Base-by-base conservation (phyloP, 768 basidiomycete species). In the Russula olivacea region DNA sequence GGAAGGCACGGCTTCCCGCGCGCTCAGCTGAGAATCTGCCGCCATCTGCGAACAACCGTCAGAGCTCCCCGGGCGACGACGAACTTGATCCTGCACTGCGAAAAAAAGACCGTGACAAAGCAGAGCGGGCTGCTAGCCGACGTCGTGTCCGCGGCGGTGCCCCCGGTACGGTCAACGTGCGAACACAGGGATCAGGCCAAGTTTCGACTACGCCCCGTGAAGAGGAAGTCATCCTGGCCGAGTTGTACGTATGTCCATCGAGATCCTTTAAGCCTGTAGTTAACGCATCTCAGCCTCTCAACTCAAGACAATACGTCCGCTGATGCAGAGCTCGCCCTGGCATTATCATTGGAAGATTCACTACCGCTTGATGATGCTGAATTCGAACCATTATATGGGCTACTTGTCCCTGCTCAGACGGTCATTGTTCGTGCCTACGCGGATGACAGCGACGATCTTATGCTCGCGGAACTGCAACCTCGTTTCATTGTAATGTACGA, bases 401-500 rank as follows among this genome's bases (percentile, higher is more conserved):
- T 99, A 15, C 73, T 98, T 36, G 71, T 80, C 3, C 85, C 90
- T 0, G 86, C 89, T 68, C 83, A 97, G 68, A 87, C 89, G 0
- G 85, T 98, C 23, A 73, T 98, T 47, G 82, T 99, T 34, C 83
- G 95, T 3, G 82, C 91, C 1, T 99, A 93, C 70, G 86, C 89
- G 0, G 94, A 94, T 51, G 97, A 98, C 71, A 84, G 89, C 2
- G 97, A 99, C 68, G 97, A 99, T 72, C 81, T 86, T 45, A 76
- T 98, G 55, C 77, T 99, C 36, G 81, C 84, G 47, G 96, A 99
- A 72, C 78, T 98, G 9, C 80, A 88, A 63, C 97, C 97, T 2
- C 84, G 87, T 65, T 98, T 94, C 71, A 87, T 99, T 57, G 85
- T 98, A 52, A 92, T 98, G 89, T 93, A 89, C 67, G 97, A 99